A percentile compares a stretch with the other conserved stretches of the same genome.
phyloP scores from a whole-genome alignment of 805 yeast genomes.

The Isabelozyma pseudorhagii region DNA sequence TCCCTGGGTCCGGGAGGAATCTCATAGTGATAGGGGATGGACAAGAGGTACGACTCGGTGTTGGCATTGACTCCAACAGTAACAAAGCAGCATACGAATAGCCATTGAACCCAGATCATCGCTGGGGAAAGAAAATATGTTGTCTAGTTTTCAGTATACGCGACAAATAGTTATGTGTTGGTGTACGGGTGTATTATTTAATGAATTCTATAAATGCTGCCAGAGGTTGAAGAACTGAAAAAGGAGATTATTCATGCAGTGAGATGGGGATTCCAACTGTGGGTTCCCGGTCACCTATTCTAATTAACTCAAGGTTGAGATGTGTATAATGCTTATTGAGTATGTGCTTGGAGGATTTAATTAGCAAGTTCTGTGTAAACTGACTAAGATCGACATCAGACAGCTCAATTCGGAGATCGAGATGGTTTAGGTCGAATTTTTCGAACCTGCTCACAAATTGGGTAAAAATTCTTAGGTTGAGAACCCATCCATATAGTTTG shows the following conservation, averaged over 20 bases:
- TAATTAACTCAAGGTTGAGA: not conserved
- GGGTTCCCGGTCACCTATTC: not conserved
- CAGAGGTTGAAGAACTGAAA: not conserved
- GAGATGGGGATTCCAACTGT: too few relatives aligned
- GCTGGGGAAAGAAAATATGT: not conserved
- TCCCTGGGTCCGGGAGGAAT: slow-evolving; percentile 18
- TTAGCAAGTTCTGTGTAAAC: not conserved
- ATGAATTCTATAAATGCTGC: not conserved
- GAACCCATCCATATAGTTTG: slow-evolving; percentile 19
- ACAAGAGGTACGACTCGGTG: slow-evolving; percentile 32
- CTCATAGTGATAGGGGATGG: slow-evolving; percentile 33
- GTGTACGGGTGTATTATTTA: not conserved
- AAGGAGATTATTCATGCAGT: not conserved
- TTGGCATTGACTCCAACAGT: slow-evolving; percentile 20
- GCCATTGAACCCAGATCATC: not conserved
- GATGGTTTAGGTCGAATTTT: not conserved
- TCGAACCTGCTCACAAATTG: not conserved
- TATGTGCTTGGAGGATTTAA: not conserved
- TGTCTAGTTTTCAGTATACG: not conserved
- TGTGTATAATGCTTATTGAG: not conserved
- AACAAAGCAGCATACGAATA: not conserved
- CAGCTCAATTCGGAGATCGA: not conserved
- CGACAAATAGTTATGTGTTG: not conserved
- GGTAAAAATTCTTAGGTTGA: slow-evolving; percentile 7
- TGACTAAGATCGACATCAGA: not conserved